Percentiles rank a stretch among this genome's conserved stretches.
These are phyloP conservation scores for Populus hybrid DNA, from an alignment of 441 rosid species.

Conservation along the genomic window DNA sequence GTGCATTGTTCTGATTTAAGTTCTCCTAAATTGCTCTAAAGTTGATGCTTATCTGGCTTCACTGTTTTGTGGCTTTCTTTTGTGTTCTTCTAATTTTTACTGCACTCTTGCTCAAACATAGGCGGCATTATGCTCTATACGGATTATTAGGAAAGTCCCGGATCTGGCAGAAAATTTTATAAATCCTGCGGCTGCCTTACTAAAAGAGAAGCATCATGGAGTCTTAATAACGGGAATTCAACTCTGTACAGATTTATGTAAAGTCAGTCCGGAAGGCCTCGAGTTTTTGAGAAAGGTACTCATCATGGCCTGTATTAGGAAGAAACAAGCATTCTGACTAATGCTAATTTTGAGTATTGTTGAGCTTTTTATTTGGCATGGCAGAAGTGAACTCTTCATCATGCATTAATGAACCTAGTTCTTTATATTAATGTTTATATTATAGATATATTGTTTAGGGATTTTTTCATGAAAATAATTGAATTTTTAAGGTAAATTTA, in stretches of 20 bases:
- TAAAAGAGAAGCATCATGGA: constrained; percentile 99
- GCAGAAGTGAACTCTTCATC: background rate
- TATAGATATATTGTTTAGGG: background rate
- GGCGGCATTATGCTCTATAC: constrained; percentile 96
- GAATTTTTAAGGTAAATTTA: background rate
- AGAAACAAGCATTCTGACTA: background rate
- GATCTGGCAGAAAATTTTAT: constrained; percentile 97
- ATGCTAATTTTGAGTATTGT: background rate
- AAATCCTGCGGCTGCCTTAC: constrained; percentile 79
- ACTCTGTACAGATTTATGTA: constrained; percentile 91
- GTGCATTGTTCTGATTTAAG: background rate
- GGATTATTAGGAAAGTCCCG: constrained; percentile 95
- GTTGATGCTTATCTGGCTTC: background rate
- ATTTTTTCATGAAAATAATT: constrained; percentile 5
- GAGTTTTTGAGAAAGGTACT: constrained; percentile 87
- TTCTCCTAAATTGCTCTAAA: background rate
- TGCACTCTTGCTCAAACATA: constrained; percentile 32
- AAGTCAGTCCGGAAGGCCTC: constrained; percentile 80
- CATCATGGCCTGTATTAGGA: background rate
- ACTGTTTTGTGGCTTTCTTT: constrained; percentile 6
- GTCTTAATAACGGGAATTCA: constrained; percentile 94
- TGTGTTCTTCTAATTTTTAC: constrained; percentile 18
- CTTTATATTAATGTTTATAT: background rate
- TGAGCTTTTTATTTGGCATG: background rate
- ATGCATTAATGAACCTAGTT: no score